A percentile compares a stretch with the other conserved stretches of the same genome.
These are phyloP conservation scores for Plasmodium fragile DNA, from an alignment of 169 alveolate species.

Conservation along the genomic window DNA sequence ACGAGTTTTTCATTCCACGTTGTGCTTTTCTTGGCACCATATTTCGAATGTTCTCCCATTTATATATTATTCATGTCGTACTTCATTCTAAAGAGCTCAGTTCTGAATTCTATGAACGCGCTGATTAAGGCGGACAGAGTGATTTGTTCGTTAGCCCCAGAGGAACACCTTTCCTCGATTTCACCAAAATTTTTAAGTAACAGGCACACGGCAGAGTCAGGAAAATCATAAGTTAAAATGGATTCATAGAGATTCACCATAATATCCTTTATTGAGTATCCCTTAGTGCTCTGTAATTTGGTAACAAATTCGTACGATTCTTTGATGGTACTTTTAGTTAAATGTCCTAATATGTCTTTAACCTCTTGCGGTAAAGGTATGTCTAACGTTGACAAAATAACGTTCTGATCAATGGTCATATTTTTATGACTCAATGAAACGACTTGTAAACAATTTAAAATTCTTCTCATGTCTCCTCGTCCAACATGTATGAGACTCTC, in stretches of 20 bases:
- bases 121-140: slow-evolving; percentile 88
- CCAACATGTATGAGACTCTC: slow-evolving; percentile 93
- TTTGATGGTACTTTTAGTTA: slow-evolving; percentile 85
- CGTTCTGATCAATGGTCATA: slow-evolving; percentile 83
- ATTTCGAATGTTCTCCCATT: not conserved
- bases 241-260: slow-evolving; percentile 88
- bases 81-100: slow-evolving; percentile 86
- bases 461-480: slow-evolving; percentile 99
- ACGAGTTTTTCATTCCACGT: not conserved
- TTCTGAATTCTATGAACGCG: slow-evolving; percentile 87
- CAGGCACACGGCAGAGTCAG: slow-evolving; percentile 87
- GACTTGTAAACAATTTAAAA: slow-evolving; percentile 95
- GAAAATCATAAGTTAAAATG: slow-evolving; percentile 86
- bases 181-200: slow-evolving; percentile 88
- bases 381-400: slow-evolving; percentile 91
- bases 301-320: slow-evolving; percentile 85
- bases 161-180: slow-evolving; percentile 88
- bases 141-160: slow-evolving; percentile 89
- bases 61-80: slow-evolving; percentile 77
- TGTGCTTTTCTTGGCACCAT: not conserved
- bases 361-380: slow-evolving; percentile 91
- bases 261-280: slow-evolving; percentile 92
- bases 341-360: slow-evolving; percentile 82
- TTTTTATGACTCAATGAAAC: slow-evolving; percentile 86
- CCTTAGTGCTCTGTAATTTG: slow-evolving; percentile 85